These are phyloP conservation scores for Scytalidium lignicola DNA, from an alignment of 2,329 filamentous ascomycete species.

Conservation along the genomic window DNA sequence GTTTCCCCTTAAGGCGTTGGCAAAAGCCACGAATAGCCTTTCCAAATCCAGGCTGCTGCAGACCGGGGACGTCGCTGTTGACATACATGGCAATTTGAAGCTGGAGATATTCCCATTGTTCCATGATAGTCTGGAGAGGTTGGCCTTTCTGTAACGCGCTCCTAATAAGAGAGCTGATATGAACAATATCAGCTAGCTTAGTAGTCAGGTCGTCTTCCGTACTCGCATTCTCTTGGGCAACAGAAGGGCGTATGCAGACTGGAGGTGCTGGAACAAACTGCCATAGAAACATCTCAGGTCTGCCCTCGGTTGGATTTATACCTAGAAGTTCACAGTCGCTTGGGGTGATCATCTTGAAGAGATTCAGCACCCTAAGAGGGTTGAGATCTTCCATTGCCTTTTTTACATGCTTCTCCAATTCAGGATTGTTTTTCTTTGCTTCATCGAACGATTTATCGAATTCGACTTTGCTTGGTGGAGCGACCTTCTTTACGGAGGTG, in stretches of 20 bases:
- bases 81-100: constrained; percentile 96
- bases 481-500: constrained; percentile 76
- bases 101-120: constrained; percentile 97
- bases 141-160: constrained; percentile 79
- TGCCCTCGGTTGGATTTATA: constrained; percentile 77
- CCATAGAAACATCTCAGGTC: constrained; percentile 97
- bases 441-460: constrained; percentile 84
- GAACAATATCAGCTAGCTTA: constrained; percentile 93
- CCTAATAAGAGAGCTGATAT: constrained; percentile 82
- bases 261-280: constrained; percentile 92
- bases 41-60: constrained; percentile 82
- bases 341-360: constrained; percentile 83
- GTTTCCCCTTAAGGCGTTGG: constrained; percentile 93
- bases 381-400: constrained; percentile 95
- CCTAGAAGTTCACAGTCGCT: constrained; percentile 88
- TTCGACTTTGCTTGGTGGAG: constrained; percentile 73
- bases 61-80: constrained; percentile 89
- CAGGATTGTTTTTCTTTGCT: constrained; percentile 70
- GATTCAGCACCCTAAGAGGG: constrained; percentile 78
- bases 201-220: constrained; percentile 96
- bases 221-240: constrained; percentile 86
- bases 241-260: constrained; percentile 88
- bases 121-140: constrained; percentile 84
- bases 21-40: constrained; percentile 92
- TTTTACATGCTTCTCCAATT: constrained; percentile 84